These are phyloP conservation scores for Trametes sanguinea DNA, from an alignment of 768 basidiomycete species.

Conservation along the genomic window DNA sequence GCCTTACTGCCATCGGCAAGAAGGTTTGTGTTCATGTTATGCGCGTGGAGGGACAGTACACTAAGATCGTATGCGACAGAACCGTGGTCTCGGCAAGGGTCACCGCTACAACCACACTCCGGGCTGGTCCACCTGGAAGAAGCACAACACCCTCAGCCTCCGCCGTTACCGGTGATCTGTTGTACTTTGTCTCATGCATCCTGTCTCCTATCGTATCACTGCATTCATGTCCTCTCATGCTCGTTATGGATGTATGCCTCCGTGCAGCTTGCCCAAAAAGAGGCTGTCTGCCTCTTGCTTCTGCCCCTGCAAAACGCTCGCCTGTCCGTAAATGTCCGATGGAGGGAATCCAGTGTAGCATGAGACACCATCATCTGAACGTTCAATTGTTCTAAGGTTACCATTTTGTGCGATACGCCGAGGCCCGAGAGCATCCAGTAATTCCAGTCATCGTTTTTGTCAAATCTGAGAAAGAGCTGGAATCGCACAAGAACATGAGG, in stretches of 20 bases:
- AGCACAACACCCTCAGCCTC: constrained; percentile 95
- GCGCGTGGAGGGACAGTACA: constrained; percentile 4
- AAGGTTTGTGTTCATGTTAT: constrained; percentile 53
- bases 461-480: not conserved
- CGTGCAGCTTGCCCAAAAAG: constrained; percentile 27
- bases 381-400: constrained; percentile 4
- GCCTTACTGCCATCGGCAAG: constrained; percentile 95
- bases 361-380: no score
- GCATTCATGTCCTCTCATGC: constrained; percentile 32
- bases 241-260: constrained; percentile 35
- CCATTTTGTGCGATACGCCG: no score
- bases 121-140: constrained; percentile 91
- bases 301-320: not conserved
- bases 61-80: constrained; percentile 47
- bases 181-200: constrained; percentile 33
- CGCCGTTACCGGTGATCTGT: constrained; percentile 75
- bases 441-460: not conserved
- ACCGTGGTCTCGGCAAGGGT: constrained; percentile 97
- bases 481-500: constrained; percentile 6
- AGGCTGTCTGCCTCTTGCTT: constrained; percentile 13
- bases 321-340: no score
- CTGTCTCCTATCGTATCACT: constrained; percentile 27
- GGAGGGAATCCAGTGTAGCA: no score
- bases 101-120: constrained; percentile 93
- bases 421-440: no score